Conservation (phyloP, 805 yeast species). For the Yarrowia sp. region DNA sequence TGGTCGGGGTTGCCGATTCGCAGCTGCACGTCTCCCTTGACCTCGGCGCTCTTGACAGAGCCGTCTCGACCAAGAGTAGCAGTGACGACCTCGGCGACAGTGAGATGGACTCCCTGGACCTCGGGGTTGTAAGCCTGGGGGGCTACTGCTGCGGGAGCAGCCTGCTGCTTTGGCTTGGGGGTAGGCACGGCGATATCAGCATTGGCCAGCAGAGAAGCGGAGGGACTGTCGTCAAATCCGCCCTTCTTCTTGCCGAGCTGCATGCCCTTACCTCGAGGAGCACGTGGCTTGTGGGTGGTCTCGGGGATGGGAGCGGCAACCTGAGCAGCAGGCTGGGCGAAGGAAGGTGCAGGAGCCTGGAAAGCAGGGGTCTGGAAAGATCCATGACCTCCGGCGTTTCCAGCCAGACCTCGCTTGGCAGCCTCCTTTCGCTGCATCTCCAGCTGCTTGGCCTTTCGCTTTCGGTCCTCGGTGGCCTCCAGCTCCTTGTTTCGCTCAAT, state of each 20-base stretch:
- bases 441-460: constrained; percentile 84
- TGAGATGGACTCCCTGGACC: constrained; percentile 63
- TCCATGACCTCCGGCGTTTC: constrained; percentile 32
- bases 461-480: constrained; percentile 96
- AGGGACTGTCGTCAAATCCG: constrained; percentile 36
- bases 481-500: constrained; percentile 94
- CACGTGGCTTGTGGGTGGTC: constrained; percentile 35
- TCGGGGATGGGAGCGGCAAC: constrained; percentile 27
- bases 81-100: constrained; percentile 71
- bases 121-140: constrained; percentile 46
- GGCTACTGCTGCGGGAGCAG: constrained; percentile 11
- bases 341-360: constrained; percentile 28
- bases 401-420: constrained; percentile 38
- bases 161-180: constrained; percentile 27
- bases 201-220: constrained; percentile 39
- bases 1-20: constrained; percentile 75
- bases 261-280: constrained; percentile 65
- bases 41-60: constrained; percentile 53
- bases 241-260: constrained; percentile 63
- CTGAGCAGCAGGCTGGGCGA: constrained; percentile 6
- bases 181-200: constrained; percentile 32
- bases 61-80: constrained; percentile 87
- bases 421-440: constrained; percentile 55
- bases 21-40: constrained; percentile 87
- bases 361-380: constrained; percentile 13